Conservation (phyloP, 148 eudicot genomes). For the Polygonum aviculare region DNA sequence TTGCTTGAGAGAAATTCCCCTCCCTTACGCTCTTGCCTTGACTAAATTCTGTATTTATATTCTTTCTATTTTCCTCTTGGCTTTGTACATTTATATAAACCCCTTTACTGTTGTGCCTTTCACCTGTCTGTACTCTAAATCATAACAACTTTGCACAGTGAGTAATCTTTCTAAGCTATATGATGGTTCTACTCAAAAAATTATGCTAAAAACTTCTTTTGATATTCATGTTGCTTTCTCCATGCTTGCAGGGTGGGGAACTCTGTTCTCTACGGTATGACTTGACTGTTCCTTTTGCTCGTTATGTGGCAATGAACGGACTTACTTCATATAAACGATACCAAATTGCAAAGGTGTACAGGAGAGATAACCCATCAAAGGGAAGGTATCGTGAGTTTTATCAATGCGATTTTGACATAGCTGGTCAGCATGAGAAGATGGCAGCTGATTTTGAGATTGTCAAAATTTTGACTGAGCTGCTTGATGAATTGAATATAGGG, state of each 20-base stretch:
- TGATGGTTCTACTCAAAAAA: background rate
- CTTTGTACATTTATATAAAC: background rate
- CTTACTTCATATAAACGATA: slow-evolving; percentile 84
- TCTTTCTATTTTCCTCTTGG: background rate
- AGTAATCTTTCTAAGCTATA: background rate
- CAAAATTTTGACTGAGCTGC: slow-evolving; percentile 80
- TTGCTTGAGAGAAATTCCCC: background rate
- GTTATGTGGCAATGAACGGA: slow-evolving; percentile 87
- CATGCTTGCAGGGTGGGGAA: slow-evolving; percentile 76
- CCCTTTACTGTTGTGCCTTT: background rate
- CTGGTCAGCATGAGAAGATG: slow-evolving; percentile 83
- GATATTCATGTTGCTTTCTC: background rate
- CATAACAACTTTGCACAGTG: background rate
- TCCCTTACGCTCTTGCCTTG: background rate
- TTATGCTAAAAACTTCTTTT: background rate
- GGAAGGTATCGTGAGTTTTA: slow-evolving; percentile 97
- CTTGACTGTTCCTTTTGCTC: slow-evolving; percentile 92
- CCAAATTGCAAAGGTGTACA: slow-evolving; percentile 92
- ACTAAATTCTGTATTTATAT: background rate
- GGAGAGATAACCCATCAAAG: slow-evolving; percentile 97
- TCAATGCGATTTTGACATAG: slow-evolving; percentile 96
- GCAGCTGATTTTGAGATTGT: slow-evolving; percentile 90
- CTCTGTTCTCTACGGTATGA: slow-evolving; percentile 96
- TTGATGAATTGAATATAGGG: slow-evolving; percentile 79
- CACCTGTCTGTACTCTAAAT: background rate